phyloP scores from a whole-genome alignment of 2,329 filamentous ascomycete genomes.

The Cladosporium colombiae region DNA sequence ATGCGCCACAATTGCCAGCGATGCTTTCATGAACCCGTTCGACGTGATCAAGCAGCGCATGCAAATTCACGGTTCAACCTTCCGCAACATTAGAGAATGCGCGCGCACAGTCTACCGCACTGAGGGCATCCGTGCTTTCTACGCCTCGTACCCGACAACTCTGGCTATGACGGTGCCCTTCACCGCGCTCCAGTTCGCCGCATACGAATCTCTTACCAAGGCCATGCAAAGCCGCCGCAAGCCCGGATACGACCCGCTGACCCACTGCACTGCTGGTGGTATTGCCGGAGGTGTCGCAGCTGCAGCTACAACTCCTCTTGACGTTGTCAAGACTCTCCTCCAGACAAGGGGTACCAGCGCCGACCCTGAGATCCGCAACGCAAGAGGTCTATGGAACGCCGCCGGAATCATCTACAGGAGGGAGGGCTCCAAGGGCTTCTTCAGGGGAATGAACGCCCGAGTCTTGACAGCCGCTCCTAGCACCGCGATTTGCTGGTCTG shows the following conservation, averaged over 20 bases:
- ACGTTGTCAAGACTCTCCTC: slow-evolving; percentile 96
- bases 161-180: slow-evolving; percentile 98
- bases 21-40: slow-evolving; percentile 99
- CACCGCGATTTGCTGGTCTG: slow-evolving; percentile 98
- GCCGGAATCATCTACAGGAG: slow-evolving; percentile 78
- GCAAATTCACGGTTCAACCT: slow-evolving; percentile 95
- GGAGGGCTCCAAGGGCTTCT: slow-evolving; percentile 84
- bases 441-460: slow-evolving; percentile 86
- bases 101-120: slow-evolving; percentile 82
- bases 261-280: slow-evolving; percentile 89
- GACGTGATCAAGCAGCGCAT: slow-evolving; percentile 99
- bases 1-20: slow-evolving; percentile 92
- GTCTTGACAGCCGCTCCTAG: slow-evolving; percentile 97
- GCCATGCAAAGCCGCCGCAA: slow-evolving; percentile 68
- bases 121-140: slow-evolving; percentile 90
- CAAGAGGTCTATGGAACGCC: slow-evolving; percentile 77
- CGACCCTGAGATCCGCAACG: slow-evolving; percentile 79
- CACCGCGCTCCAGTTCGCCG: slow-evolving; percentile 93
- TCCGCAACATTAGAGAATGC: slow-evolving; percentile 84
- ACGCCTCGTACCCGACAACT: slow-evolving; percentile 97
- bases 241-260: slow-evolving; percentile 79
- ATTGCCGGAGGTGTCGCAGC: slow-evolving; percentile 92
- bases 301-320: slow-evolving; percentile 90
- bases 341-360: slow-evolving; percentile 85
- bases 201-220: slow-evolving; percentile 95